These are phyloP conservation scores for Carallia brachiata DNA, from an alignment of 345 rosid species.

Conservation along the genomic window DNA sequence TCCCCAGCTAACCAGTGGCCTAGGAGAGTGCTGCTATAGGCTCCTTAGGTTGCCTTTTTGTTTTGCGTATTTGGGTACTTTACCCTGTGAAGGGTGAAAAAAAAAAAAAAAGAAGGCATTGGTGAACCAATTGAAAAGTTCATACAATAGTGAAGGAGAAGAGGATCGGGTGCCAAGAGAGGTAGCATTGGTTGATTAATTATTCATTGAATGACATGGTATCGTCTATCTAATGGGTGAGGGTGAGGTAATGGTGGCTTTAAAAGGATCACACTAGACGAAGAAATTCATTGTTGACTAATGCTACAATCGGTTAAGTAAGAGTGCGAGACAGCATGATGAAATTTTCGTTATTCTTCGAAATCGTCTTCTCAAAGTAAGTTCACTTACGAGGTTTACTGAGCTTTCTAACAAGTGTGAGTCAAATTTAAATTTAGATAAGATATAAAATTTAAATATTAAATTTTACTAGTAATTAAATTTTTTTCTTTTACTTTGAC, in stretches of 20 bases:
- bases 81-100: no score
- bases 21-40: no score
- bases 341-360: conserved; percentile 46
- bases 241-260: conserved; percentile 37
- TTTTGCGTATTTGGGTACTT: no score
- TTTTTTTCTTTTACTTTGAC: no score
- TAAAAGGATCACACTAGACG: conserved; percentile 27
- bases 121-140: conserved; percentile 30
- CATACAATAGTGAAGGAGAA: conserved; percentile 7
- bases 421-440: no score
- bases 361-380: conserved; percentile 44
- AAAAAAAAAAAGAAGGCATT: no score
- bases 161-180: background rate
- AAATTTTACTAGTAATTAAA: no score
- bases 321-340: conserved; percentile 33
- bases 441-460: no score
- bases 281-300: conserved; percentile 43
- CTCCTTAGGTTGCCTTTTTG: no score
- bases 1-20: conserved; percentile 6
- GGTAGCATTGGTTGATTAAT: conserved; percentile 13
- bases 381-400: conserved; percentile 49
- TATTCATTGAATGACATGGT: conserved; percentile 27
- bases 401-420: background rate
- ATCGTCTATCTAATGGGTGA: conserved; percentile 50
- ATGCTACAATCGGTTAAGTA: conserved; percentile 44